Evolutionary conservation across 805 yeast genomes (phyloP), one percentile per base, ranked within the genome.

Genomic region (Pichia paraexigua): DNA sequence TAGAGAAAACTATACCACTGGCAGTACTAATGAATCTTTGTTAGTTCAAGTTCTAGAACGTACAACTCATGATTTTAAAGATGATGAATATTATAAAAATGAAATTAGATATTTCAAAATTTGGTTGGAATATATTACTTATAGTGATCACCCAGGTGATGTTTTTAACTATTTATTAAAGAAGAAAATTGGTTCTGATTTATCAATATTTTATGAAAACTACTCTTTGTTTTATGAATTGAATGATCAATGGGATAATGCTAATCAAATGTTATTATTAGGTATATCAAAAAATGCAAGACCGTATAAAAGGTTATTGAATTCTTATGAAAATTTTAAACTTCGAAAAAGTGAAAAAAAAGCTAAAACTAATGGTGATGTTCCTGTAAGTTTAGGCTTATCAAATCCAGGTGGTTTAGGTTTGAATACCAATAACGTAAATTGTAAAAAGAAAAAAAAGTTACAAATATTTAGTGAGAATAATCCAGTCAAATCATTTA

Each of bases 81-180:
- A 85, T 57, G 77, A 75, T 32, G 67, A 68, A 0, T 80, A 79
- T 54, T 92, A 90, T 64, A 83, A 81, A 53, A 85, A 91, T 63
- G 97, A 92, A 63, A 81, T 92, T 1, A 69, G 97, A 46, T 90
- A 86, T 61, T 66, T 92, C 47, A 77, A 75, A 55, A 75, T 90
- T 2, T 92, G 99, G 97, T 66, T 91, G 41, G 82, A 80, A 57
- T 90, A 88, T 63, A 79, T 86, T 10, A 77, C 75, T 24, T 82
- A 76, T 60, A 76, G 85, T 1, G 87, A 83, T 53, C 76, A 83
- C 17, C 90, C 91, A 0, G 70, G 79, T 42, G 91, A 85, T 49
- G 72, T 87, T 2, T 90, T 84, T 63, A 72, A 78, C 7, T 89
- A 83, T 61, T 71, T 92, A 66, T 79, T 82, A 43, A 78, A 83